A percentile compares a stretch with the other conserved stretches of the same genome.
These are phyloP conservation scores for Venustampulla echinocandica DNA, from an alignment of 495 filamentous ascomycete genomes.

Conservation along the genomic window DNA sequence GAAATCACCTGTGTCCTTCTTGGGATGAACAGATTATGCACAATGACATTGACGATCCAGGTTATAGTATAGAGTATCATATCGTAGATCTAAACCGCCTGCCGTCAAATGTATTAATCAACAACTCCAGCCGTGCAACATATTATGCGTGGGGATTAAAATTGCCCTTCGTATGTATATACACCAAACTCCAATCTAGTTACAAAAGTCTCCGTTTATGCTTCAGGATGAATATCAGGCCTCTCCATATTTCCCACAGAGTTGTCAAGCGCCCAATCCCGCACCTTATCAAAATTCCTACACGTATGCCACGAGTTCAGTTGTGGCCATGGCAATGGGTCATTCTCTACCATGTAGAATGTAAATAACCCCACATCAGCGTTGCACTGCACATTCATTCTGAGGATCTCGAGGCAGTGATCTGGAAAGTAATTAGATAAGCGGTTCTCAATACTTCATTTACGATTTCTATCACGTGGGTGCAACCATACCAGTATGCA, in stretches of 20 bases:
- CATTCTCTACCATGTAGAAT: conserved; percentile 31
- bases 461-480: background rate
- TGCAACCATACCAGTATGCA: conserved; percentile 26
- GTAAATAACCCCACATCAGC: conserved; percentile 43
- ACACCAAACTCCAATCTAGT: no score
- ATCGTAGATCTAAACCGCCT: background rate
- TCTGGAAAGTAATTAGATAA: conserved; percentile 17
- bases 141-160: no score
- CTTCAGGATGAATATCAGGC: conserved; percentile 15
- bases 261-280: conserved; percentile 41
- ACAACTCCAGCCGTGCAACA: no score
- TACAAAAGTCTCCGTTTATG: background rate
- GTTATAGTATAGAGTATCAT: background rate
- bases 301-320: conserved; percentile 40
- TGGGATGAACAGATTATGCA: no score
- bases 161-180: no score
- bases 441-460: background rate
- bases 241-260: conserved; percentile 32
- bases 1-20: no score
- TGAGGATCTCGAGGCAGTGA: conserved; percentile 43
- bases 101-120: background rate
- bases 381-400: conserved; percentile 43
- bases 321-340: conserved; percentile 38
- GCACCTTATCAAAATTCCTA: conserved; percentile 40
- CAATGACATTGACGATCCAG: background rate